Base-by-base conservation (phyloP, 2,329 filamentous ascomycete species). In the Sporothrix inflata region DNA sequence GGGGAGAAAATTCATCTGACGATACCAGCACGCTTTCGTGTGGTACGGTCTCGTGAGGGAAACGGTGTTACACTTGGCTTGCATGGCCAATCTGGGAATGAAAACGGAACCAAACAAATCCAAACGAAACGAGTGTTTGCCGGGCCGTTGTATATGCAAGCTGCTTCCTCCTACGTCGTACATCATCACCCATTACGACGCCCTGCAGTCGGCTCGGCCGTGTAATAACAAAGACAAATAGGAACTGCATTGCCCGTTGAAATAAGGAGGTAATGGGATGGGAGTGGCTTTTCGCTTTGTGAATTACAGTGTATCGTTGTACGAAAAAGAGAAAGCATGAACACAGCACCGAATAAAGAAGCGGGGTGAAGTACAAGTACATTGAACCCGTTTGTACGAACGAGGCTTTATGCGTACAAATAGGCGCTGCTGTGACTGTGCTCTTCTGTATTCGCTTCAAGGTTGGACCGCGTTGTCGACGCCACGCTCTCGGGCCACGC, bases 161-260 rank as follows among this genome's bases (percentile, higher is more conserved):
- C 4, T 14, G 57, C 57, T 42, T 42, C 34, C n/a, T 63, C 19
- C n/a, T n/a, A n/a, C n/a, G n/a, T n/a, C n/a, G n/a, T n/a, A n/a
- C 53, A 69, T 45, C 34, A 19, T 53, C 45, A 24, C 57, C 57
- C 34, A 42, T 61, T 61, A 61, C 57, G 57, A 61, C 57, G 34
- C 57, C 57, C 57, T 61, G 57, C 57, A 61, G 57, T 61, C 57
- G 57, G 57, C 21, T 61, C 57, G 34, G 57, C 57, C 57, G 60
- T 65, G 60, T 11, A 45, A 65, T 9, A 27, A 45, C 3, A n/a
- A n/a, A 40, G 14, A n/a, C 8, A 12, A 38, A 51, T n/a, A 14
- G 16, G 24, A 55, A 55, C 11, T 12, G 16, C 30, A 19, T 55
- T 21, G 51, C 51, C 55, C 30, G 27, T 21, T 40, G 34, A 19